Evolutionary conservation across 2,329 filamentous ascomycete genomes (phyloP).

Genomic region (Phaeosphaeriaceae sp.): DNA sequence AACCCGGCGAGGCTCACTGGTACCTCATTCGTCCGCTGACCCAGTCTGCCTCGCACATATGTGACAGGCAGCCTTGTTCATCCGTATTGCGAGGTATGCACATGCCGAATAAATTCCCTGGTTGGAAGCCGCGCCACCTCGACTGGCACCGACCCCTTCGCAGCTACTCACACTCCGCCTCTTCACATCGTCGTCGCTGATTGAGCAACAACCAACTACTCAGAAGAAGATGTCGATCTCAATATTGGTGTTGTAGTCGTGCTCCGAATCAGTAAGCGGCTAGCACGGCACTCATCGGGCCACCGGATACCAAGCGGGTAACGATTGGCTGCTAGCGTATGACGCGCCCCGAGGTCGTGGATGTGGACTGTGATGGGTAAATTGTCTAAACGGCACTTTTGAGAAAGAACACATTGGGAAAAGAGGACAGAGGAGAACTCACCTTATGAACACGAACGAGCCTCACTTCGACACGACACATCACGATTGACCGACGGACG

Average conservation of each 20-base stretch:
- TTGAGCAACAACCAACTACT: neutral
- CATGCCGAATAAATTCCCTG: too few relatives aligned
- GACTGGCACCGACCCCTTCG: too few relatives aligned
- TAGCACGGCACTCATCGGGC: slow-evolving; percentile 1
- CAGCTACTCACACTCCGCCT: too few relatives aligned
- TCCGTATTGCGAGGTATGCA: too few relatives aligned
- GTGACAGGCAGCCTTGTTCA: too few relatives aligned
- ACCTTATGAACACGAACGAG: neutral
- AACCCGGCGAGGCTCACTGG: neutral
- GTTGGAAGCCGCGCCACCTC: too few relatives aligned
- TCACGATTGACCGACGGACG: neutral
- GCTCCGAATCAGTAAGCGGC: neutral
- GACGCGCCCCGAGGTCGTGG: slow-evolving; percentile 5
- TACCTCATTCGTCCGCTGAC: neutral
- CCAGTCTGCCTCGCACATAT: neutral
- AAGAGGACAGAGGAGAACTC: neutral
- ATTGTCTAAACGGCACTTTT: neutral
- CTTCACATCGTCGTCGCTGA: too few relatives aligned
- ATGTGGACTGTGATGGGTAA: neutral
- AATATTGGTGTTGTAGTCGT: neutral
- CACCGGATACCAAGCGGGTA: slow-evolving; percentile 11
- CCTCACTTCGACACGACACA: neutral
- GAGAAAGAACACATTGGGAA: neutral
- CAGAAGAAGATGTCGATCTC: neutral
- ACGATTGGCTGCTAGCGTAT: neutral